These are phyloP conservation scores for Aspergillus biplanus DNA, from an alignment of 495 filamentous ascomycete genomes.

Conservation along the genomic window DNA sequence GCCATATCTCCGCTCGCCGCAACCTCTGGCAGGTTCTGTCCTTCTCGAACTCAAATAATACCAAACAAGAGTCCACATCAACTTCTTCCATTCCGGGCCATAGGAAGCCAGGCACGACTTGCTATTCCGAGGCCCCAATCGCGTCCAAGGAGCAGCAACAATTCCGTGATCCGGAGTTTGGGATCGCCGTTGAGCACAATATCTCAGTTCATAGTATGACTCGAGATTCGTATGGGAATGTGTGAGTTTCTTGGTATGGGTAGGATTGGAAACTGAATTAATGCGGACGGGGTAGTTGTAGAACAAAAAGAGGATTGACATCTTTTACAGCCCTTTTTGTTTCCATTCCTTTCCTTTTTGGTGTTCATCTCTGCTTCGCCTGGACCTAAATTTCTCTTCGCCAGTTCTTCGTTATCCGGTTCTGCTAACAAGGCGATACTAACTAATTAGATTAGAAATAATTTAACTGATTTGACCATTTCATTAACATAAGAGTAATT, in stretches of 20 bases:
- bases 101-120: conserved; percentile 25
- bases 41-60: conserved; percentile 21
- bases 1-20: conserved; percentile 19
- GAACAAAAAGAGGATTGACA: no score
- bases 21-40: conserved; percentile 37
- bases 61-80: conserved; percentile 10
- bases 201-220: conserved; percentile 32
- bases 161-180: conserved; percentile 18
- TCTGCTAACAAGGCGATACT: no score
- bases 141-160: conserved; percentile 15
- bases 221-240: conserved; percentile 15
- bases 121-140: conserved; percentile 33
- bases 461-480: no score
- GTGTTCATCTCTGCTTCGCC: no score
- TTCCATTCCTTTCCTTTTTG: no score
- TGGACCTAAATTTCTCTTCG: no score
- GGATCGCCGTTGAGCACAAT: conserved; percentile 41
- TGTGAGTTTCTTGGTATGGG: conserved; percentile 1
- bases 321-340: no score
- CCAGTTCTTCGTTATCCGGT: no score
- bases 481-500: no score
- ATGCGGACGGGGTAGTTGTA: no score
- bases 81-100: background rate
- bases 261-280: no score
- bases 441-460: no score